phyloP scores from a whole-genome alignment of 164 flowering plant genomes.

The Umbilicus rupestris region DNA sequence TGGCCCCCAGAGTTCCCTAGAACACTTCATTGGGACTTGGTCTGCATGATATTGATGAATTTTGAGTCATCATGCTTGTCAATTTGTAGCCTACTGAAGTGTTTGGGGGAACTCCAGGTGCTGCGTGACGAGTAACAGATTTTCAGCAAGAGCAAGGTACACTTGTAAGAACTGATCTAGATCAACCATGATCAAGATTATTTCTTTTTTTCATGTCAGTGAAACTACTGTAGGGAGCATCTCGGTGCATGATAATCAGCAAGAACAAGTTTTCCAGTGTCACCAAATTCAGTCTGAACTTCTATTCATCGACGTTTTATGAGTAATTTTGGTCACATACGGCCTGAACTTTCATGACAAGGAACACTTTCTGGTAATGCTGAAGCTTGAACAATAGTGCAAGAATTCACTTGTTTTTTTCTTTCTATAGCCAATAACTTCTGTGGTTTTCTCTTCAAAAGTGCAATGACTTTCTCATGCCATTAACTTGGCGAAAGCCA shows the following conservation, averaged over 20 bases:
- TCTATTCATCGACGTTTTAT: too few species aligned
- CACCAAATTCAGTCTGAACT: too few species aligned
- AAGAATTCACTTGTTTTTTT: neutral
- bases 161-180: too few species aligned
- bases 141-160: neutral
- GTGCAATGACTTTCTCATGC: neutral
- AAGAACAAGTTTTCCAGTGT: neutral
- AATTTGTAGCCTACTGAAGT: neutral
- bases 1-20: neutral
- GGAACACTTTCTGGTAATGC: neutral
- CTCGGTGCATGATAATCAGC: neutral
- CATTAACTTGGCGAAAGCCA: neutral
- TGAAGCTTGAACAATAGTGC: neutral
- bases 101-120: constrained; percentile 7
- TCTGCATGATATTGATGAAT: neutral
- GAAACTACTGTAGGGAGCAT: neutral
- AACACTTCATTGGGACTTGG: neutral
- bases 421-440: neutral
- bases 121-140: neutral
- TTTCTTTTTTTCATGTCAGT: neutral
- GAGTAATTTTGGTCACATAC: too few species aligned
- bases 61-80: neutral
- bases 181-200: too few species aligned
- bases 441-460: neutral
- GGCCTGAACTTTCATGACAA: too few species aligned